phyloP scores from a whole-genome alignment of 1,284 basidiomycete species.

The Microbotryum silenes-acaulis region DNA sequence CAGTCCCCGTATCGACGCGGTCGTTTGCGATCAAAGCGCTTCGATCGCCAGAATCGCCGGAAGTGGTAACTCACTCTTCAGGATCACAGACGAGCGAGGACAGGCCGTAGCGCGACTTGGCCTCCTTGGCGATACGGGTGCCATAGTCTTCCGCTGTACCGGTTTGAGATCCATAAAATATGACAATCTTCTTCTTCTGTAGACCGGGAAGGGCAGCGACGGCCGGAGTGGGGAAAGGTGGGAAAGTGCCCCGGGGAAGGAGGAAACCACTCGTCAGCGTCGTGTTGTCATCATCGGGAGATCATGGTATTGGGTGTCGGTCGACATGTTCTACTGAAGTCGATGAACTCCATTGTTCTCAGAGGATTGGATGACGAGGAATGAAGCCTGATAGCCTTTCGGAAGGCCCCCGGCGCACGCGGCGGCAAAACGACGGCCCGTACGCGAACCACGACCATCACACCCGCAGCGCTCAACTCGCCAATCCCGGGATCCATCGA shows the following conservation, averaged over 20 bases:
- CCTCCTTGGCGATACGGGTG: slow-evolving; percentile 47
- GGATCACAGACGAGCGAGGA: slow-evolving; percentile 90
- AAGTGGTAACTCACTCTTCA: slow-evolving; percentile 54
- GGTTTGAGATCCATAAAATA: slow-evolving; percentile 94
- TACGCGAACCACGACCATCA: neutral
- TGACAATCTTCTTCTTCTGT: slow-evolving; percentile 79
- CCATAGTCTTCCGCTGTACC: slow-evolving; percentile 79
- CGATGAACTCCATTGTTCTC: neutral
- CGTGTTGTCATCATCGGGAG: neutral
- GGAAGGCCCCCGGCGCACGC: neutral
- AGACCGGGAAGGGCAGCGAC: neutral
- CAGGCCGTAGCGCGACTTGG: slow-evolving; percentile 85
- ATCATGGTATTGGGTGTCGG: no score
- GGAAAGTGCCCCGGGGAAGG: neutral
- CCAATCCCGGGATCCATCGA: neutral
- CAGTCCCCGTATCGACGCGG: neutral
- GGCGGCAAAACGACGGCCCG: neutral
- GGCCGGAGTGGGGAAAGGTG: neutral
- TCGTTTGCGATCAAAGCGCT: neutral
- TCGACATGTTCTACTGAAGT: neutral
- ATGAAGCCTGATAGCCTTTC: no score
- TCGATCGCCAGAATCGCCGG: neutral
- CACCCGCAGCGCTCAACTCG: neutral
- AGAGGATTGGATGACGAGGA: neutral
- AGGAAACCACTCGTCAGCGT: neutral